Conservation (phyloP, 495 filamentous ascomycete species). For the Aspergillus cristatus region DNA sequence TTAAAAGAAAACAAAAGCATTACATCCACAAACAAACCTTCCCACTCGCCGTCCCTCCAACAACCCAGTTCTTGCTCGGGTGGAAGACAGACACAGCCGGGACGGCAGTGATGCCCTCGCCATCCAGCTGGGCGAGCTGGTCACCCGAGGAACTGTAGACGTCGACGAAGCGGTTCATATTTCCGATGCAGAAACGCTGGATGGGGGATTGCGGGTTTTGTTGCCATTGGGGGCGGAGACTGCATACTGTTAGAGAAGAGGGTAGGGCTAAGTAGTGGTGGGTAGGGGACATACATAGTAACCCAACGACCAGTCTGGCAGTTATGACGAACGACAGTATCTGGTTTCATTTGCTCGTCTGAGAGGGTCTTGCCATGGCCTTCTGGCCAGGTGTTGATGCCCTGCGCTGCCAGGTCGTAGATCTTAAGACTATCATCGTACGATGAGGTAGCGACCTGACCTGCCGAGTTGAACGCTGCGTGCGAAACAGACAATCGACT, state of each 20-base stretch:
- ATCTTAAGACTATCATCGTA: slow-evolving; percentile 96
- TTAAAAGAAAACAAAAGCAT: slow-evolving; percentile 9
- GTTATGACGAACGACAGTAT: slow-evolving; percentile 68
- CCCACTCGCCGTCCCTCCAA: slow-evolving; percentile 83
- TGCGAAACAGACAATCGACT: slow-evolving; percentile 81
- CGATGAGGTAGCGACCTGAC: slow-evolving; percentile 79
- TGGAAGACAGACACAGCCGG: slow-evolving; percentile 90
- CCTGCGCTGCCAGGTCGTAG: slow-evolving; percentile 61
- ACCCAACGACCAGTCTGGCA: slow-evolving; percentile 90
- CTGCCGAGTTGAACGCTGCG: slow-evolving; percentile 73
- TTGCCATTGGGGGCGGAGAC: slow-evolving; percentile 92
- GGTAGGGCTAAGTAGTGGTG: no score
- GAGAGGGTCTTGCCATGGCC: slow-evolving; percentile 42
- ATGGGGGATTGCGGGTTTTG: slow-evolving; percentile 61
- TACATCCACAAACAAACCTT: slow-evolving; percentile 90
- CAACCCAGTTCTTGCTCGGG: slow-evolving; percentile 81
- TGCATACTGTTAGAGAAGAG: slow-evolving; percentile 28
- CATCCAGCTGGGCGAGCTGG: slow-evolving; percentile 82
- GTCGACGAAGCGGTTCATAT: slow-evolving; percentile 97
- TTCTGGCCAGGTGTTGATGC: slow-evolving; percentile 46
- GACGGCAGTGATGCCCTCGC: slow-evolving; percentile 85
- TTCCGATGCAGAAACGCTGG: slow-evolving; percentile 85
- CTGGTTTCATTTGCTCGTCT: slow-evolving; percentile 57
- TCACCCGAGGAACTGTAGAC: slow-evolving; percentile 71
- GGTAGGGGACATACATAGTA: slow-evolving; percentile 57